Conservation (phyloP, 2,329 filamentous ascomycete genomes). For the Monosporascus sp. region DNA sequence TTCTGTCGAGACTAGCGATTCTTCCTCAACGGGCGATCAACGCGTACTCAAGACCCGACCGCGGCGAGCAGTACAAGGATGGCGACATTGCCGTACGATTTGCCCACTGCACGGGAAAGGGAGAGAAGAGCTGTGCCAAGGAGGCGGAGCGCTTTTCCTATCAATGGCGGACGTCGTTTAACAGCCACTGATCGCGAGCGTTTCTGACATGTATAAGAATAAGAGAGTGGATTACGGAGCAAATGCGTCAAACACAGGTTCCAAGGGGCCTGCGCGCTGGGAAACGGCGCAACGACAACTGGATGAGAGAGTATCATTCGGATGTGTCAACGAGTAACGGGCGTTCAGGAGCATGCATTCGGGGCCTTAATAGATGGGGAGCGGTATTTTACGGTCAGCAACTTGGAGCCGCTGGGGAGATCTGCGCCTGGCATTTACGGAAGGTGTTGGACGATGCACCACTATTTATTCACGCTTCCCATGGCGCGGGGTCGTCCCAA, state of each 20-base stretch:
- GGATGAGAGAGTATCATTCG: background rate
- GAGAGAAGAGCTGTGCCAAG: conserved; percentile 60
- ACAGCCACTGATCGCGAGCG: background rate
- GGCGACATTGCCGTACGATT: conserved; percentile 84
- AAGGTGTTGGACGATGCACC: no score
- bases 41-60: conserved; percentile 57
- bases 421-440: no score
- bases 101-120: conserved; percentile 56
- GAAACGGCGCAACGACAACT: background rate
- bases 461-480: no score
- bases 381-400: no score
- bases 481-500: no score
- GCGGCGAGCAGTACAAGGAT: conserved; percentile 65
- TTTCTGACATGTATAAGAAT: background rate
- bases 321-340: background rate
- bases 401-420: no score
- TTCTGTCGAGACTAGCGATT: conserved; percentile 82
- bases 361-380: background rate
- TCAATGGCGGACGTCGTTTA: conserved; percentile 40
- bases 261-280: background rate
- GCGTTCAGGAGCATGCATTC: background rate
- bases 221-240: background rate
- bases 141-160: conserved; percentile 55
- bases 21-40: conserved; percentile 84
- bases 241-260: background rate